phyloP scores from a whole-genome alignment of 176 grass and related monocot genomes.

The Poa annua region DNA sequence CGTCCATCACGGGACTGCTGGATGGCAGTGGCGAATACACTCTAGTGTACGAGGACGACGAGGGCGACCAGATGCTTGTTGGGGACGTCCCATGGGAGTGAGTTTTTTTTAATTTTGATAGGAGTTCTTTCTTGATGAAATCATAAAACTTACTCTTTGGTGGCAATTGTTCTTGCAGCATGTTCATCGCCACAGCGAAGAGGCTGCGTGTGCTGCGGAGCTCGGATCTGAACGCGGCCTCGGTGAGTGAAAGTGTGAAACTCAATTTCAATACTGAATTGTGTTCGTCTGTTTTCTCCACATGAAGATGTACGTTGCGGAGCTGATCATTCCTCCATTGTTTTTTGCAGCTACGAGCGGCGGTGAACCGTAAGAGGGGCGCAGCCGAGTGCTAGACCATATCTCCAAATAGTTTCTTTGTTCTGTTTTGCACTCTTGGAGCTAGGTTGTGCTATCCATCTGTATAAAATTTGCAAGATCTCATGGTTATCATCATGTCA shows the following conservation, averaged over 20 bases:
- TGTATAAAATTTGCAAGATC: not conserved
- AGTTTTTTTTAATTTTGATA: not conserved
- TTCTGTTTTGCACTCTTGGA: not conserved
- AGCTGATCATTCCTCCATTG: not conserved
- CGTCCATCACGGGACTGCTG: slow-evolving; percentile 48
- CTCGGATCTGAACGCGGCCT: slow-evolving; percentile 59
- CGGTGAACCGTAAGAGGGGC: slow-evolving; percentile 59
- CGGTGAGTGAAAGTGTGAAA: slow-evolving; percentile 38
- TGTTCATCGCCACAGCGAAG: slow-evolving; percentile 75
- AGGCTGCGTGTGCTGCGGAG: slow-evolving; percentile 78
- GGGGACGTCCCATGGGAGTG: slow-evolving; percentile 94
- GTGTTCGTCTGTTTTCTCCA: not conserved
- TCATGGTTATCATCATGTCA: not conserved
- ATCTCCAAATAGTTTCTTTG: not conserved
- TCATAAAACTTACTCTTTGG: not conserved
- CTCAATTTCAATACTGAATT: not conserved
- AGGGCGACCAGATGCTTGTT: slow-evolving; percentile 86
- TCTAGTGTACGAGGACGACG: slow-evolving; percentile 85
- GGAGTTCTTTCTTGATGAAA: not conserved
- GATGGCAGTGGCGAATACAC: slow-evolving; percentile 77
- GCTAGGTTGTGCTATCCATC: not conserved
- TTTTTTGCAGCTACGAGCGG: slow-evolving; percentile 61
- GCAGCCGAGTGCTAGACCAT: slow-evolving; percentile 42
- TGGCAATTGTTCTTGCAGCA: slow-evolving; percentile 45
- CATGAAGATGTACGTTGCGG: not conserved